Evolutionary conservation across 2,329 filamentous ascomycete genomes (phyloP), one percentile per base, ranked within the genome.

Genomic region (Exophiala calicioides): DNA sequence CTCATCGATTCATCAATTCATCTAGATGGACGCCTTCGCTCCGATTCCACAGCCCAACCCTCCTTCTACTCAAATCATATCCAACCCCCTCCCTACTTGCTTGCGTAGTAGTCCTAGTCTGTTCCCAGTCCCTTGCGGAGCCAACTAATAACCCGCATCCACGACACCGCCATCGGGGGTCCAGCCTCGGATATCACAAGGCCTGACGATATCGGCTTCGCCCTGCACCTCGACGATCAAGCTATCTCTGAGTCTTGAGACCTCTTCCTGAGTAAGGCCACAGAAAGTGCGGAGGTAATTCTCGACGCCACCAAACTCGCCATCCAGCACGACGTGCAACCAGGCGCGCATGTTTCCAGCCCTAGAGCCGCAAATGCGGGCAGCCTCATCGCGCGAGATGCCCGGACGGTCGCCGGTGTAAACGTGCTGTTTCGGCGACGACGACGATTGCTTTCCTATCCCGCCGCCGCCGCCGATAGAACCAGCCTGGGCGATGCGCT

Each of bases 291-390:
- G 50, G 27, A 61, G 35, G 34, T 60, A 61, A 12, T 27, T 32
- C 29, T 54, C 47, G 10, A 55, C 51, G 5, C 59, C 58, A 12
- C 58, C 59, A 29, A 51, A 58, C 34, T 56, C 58, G 16, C 44
- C 51, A 19, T 58, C 46, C 6, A 60, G 30, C 13, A 61, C 56
- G 15, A 34, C 32, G 12, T 34, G 41, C 32, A 61, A 30, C 29
- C 52, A 58, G 2, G 55, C 58, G 21, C 50, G 52, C 41, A 61
- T 59, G 18, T 59, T 60, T 12, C 54, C 53, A 1, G 55, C 54
- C 10, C 56, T 39, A 31, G 35, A 45, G 18, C 56, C 58, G 23
- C 50, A 54, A 40, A 59, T 59, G 3, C 57, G 35, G 3, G 50
- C 53, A 10, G 57, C 58, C 29, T 58, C 52, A 41, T 57, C 55